Percentiles rank a stretch among this genome's conserved stretches.
phyloP scores from a whole-genome alignment of 371 early-diverging fungal genomes.

The Saksenaea oblongispora region DNA sequence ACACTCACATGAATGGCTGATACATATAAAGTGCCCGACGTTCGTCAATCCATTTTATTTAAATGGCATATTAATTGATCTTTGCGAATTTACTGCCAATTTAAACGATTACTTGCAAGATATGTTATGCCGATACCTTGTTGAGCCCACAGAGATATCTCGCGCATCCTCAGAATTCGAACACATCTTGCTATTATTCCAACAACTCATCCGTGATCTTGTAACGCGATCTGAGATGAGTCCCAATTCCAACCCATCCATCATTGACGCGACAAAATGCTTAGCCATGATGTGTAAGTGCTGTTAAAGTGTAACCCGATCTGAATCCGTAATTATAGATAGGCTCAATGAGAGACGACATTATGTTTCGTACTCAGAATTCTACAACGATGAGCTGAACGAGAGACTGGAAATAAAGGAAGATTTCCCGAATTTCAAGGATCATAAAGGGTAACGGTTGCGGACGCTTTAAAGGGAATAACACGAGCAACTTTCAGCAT shows the following conservation, averaged over 20 bases:
- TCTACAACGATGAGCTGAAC: constrained; percentile 78
- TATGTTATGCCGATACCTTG: constrained; percentile 20
- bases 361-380: constrained; percentile 54
- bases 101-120: constrained; percentile 21
- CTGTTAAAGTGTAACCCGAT: neutral
- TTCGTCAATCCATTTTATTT: constrained; percentile 13
- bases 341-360: constrained; percentile 47
- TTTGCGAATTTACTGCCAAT: constrained; percentile 29
- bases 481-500: neutral
- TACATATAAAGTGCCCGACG: constrained; percentile 19
- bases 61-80: constrained; percentile 21
- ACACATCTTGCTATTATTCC: constrained; percentile 19
- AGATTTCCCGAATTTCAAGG: constrained; percentile 77
- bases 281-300: constrained; percentile 47
- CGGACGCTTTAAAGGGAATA: neutral
- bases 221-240: constrained; percentile 15
- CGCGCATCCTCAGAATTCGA: constrained; percentile 6
- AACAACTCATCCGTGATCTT: constrained; percentile 22
- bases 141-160: constrained; percentile 12
- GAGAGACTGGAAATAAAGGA: constrained; percentile 80
- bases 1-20: neutral
- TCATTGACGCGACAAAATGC: constrained; percentile 47
- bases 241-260: constrained; percentile 40
- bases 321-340: constrained; percentile 22
- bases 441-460: constrained; percentile 57